These are phyloP conservation scores for Irpex rosettiformis DNA, from an alignment of 1,284 basidiomycete genomes.

Conservation along the genomic window DNA sequence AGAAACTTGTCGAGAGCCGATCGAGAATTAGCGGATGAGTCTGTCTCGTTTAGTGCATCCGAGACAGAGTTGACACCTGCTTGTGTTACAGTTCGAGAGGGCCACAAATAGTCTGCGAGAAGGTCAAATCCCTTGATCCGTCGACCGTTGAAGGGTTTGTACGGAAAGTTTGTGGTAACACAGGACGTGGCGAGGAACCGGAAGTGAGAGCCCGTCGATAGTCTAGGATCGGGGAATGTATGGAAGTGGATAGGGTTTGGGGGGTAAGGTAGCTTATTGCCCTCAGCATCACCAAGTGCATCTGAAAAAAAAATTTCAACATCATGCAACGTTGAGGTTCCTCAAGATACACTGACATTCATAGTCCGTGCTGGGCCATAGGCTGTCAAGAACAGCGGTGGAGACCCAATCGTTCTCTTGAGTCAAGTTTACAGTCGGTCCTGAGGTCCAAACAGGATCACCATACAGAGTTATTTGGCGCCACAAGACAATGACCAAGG, in stretches of 20 bases:
- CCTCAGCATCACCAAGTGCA: slow-evolving; percentile 44
- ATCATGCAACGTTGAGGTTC: slow-evolving; percentile 14
- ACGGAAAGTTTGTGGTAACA: slow-evolving; percentile 63
- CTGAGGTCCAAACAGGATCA: slow-evolving; percentile 44
- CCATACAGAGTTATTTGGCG: slow-evolving; percentile 31
- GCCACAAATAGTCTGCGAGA: slow-evolving; percentile 52
- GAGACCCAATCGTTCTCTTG: slow-evolving; percentile 63
- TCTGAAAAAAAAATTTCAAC: slow-evolving; percentile 33
- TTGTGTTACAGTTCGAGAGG: slow-evolving; percentile 5
- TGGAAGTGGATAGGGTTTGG: slow-evolving; percentile 52
- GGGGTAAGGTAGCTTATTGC: slow-evolving; percentile 47
- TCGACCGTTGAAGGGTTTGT: slow-evolving; percentile 47
- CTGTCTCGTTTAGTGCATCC: not conserved
- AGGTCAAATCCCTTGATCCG: slow-evolving; percentile 69
- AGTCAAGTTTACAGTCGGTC: slow-evolving; percentile 44
- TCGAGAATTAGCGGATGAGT: slow-evolving; percentile 5
- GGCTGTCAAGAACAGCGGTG: slow-evolving; percentile 50
- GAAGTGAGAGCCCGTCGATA: slow-evolving; percentile 52
- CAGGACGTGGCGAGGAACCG: slow-evolving; percentile 68
- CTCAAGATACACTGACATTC: slow-evolving; percentile 47
- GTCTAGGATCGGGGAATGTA: slow-evolving; percentile 66
- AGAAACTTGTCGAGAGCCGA: slow-evolving; percentile 2
- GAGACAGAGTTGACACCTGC: not conserved
- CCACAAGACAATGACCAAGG: slow-evolving; percentile 42
- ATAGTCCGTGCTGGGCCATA: slow-evolving; percentile 72